Evolutionary conservation across 2,329 filamentous ascomycete species (phyloP).

Genomic region (Trichoderma afroharzianum): DNA sequence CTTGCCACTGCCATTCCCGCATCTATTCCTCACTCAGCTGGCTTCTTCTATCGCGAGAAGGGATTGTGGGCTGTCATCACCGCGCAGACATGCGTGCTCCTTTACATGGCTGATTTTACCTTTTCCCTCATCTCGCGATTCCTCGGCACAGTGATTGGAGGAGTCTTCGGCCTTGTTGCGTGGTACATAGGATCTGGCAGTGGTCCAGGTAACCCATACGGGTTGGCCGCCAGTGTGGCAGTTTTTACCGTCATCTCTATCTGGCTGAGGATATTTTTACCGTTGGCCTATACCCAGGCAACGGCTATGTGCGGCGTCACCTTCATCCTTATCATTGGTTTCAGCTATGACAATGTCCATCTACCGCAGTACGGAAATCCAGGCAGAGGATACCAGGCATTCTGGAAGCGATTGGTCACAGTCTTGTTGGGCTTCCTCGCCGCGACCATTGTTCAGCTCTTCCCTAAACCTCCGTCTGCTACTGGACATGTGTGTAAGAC

Average conservation of each 20-base stretch:
- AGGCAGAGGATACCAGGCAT: conserved; percentile 44
- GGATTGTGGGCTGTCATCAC: conserved; percentile 52
- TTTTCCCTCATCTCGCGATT: conserved; percentile 41
- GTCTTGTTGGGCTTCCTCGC: conserved; percentile 44
- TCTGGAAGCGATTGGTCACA: conserved; percentile 44
- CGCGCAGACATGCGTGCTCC: conserved; percentile 44
- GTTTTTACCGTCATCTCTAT: conserved; percentile 34
- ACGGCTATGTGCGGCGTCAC: conserved; percentile 36
- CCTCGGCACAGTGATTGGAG: conserved; percentile 44
- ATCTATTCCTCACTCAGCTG: conserved; percentile 39
- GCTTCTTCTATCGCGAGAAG: conserved; percentile 50
- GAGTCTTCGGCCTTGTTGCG: conserved; percentile 42
- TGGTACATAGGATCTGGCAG: conserved; percentile 51
- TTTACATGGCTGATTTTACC: conserved; percentile 50
- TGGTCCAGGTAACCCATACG: conserved; percentile 48
- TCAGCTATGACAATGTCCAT: conserved; percentile 45
- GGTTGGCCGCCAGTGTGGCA: conserved; percentile 44
- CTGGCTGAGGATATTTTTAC: conserved; percentile 35
- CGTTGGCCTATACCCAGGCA: conserved; percentile 27
- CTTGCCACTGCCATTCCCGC: conserved; percentile 42
- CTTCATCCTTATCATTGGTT: conserved; percentile 42
- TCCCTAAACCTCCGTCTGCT: conserved; percentile 45
- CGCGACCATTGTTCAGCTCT: conserved; percentile 43
- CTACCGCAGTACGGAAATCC: conserved; percentile 43
- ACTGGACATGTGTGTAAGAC: conserved; percentile 42